Conservation (phyloP, 805 yeast species). For the Candida taoyuanica region DNA sequence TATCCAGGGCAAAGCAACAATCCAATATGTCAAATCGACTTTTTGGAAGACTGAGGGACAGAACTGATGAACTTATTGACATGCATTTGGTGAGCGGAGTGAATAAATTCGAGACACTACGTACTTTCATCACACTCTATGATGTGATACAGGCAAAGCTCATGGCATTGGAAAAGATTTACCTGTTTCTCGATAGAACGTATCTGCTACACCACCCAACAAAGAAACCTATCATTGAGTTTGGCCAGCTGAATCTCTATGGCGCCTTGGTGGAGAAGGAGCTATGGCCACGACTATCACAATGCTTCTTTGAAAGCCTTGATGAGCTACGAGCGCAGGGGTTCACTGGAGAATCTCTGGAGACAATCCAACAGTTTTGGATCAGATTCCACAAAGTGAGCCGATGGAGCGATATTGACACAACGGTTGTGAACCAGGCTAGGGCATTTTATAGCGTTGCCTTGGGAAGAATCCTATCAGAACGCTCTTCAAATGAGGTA, state of each 20-base stretch:
- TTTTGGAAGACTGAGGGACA: conserved; percentile 7
- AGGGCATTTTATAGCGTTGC: conserved; percentile 5
- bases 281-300: conserved; percentile 6
- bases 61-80: conserved; percentile 1
- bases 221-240: conserved; percentile 16
- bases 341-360: not conserved
- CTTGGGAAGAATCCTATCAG: conserved; percentile 3
- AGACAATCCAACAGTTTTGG: conserved; percentile 6
- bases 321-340: conserved; percentile 4
- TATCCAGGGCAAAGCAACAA: conserved; percentile 22
- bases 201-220: conserved; percentile 25
- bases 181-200: conserved; percentile 23
- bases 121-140: conserved; percentile 8
- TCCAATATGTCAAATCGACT: conserved; percentile 15
- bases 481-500: not conserved
- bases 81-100: not conserved
- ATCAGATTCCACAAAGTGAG: conserved; percentile 3
- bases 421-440: not conserved
- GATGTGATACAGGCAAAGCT: conserved; percentile 9
- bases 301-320: conserved; percentile 4
- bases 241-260: conserved; percentile 10
- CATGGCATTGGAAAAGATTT: conserved; percentile 13
- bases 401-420: conserved; percentile 6
- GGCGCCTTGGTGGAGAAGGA: conserved; percentile 8
- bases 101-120: not conserved